These are phyloP conservation scores for Theileria parva DNA, from an alignment of 169 alveolate genomes.

Conservation along the genomic window DNA sequence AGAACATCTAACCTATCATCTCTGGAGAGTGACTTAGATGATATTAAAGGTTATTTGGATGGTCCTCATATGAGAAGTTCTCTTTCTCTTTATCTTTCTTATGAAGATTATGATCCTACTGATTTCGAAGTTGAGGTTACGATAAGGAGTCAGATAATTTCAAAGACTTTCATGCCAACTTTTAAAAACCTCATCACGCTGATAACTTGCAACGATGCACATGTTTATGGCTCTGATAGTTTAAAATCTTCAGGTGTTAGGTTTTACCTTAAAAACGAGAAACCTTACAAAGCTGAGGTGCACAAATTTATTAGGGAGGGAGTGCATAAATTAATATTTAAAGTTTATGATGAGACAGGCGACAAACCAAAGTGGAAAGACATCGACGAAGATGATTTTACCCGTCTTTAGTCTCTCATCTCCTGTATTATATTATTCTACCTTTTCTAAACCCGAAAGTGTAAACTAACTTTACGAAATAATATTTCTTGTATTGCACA, in stretches of 20 bases:
- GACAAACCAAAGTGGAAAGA: background rate
- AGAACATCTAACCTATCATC: background rate
- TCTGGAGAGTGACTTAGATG: background rate
- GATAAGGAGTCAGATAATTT: background rate
- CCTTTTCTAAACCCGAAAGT: background rate
- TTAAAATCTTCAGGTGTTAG: background rate
- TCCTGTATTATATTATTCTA: background rate
- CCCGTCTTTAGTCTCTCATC: background rate
- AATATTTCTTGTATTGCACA: no score
- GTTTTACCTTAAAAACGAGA: background rate
- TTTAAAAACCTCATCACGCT: background rate
- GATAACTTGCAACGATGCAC: background rate
- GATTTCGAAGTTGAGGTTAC: background rate
- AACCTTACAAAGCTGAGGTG: constrained; percentile 12
- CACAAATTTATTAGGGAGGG: background rate
- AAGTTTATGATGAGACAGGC: background rate
- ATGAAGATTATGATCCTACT: background rate
- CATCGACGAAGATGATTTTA: background rate
- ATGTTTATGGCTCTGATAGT: background rate
- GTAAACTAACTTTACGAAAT: background rate
- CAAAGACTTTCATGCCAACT: background rate
- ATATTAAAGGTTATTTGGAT: background rate
- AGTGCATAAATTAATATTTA: background rate
- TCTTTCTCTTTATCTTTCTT: background rate
- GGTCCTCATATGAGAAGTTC: background rate